A percentile compares a stretch with the other conserved stretches of the same genome.
Evolutionary conservation across 2,329 filamentous ascomycete genomes (phyloP).

Genomic region (Alternaria longipes): DNA sequence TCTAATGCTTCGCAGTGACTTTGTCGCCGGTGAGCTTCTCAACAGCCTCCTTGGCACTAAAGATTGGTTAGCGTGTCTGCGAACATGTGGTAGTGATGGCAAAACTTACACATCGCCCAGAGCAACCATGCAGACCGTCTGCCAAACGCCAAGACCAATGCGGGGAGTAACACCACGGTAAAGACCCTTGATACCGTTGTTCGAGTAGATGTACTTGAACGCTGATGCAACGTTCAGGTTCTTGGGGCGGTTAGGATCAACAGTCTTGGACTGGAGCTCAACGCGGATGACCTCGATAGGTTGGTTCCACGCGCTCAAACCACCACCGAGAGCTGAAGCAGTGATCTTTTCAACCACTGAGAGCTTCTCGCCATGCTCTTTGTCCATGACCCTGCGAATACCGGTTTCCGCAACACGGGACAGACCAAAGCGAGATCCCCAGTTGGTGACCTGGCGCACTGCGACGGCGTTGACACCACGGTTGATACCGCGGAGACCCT

Average conservation of each 20-base stretch:
- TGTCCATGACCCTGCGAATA: conserved; percentile 80
- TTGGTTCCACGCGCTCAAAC: conserved; percentile 98
- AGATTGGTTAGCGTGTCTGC: conserved; percentile 32
- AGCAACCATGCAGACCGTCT: conserved; percentile 99
- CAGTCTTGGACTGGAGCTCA: conserved; percentile 99
- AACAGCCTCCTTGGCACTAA: conserved; percentile 70
- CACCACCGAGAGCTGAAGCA: conserved; percentile 87
- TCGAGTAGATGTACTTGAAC: conserved; percentile 84
- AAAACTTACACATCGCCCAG: conserved; percentile 90
- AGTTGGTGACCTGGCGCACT: conserved; percentile 99
- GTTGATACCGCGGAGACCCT: conserved; percentile 97
- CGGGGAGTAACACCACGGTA: conserved; percentile 96
- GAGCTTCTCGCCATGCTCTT: conserved; percentile 82
- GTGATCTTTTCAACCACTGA: conserved; percentile 85
- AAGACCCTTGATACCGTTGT: conserved; percentile 88
- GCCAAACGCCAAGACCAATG: conserved; percentile 96
- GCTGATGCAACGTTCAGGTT: conserved; percentile 96
- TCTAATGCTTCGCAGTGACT: conserved; percentile 72
- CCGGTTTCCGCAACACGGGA: conserved; percentile 89
- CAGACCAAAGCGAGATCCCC: conserved; percentile 95
- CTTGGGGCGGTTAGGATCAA: conserved; percentile 96
- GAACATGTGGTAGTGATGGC: neutral
- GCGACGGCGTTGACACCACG: conserved; percentile 98
- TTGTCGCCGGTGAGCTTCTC: conserved; percentile 71
- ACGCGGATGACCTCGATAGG: conserved; percentile 99